Evolutionary conservation across 345 rosid genomes (phyloP), one percentile per base, ranked within the genome.

Genomic region (Eucalyptus urophylla): DNA sequence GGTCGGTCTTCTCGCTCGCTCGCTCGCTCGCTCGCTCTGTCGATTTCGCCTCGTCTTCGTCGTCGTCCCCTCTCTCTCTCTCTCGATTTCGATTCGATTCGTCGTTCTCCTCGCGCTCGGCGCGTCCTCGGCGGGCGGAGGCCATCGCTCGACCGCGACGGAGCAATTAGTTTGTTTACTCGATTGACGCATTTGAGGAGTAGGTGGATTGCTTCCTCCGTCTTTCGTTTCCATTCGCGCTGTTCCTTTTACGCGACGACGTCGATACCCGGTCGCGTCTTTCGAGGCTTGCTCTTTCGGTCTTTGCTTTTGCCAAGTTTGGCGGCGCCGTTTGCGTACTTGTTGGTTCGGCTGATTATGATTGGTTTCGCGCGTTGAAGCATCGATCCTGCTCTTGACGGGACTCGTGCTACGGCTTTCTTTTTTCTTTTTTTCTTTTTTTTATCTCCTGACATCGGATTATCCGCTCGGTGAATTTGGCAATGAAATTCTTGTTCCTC

Each of bases 1-100:
- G 94, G 97, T 94, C 88, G 51, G 89, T 49, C 37, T 14, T 37
- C 37, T 81, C 45, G 37, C 49, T n/a, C 44, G 43, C 29, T 54
- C 44, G 43, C 29, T 54, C n/a, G 11, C 47, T n/a, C 29, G 8
- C 45, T 25, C 62, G 37, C 37, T 33, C 37, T 62, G 37, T 58
- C 27, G 25, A 10, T 87, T 14, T 14, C 19, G 14, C 86, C 50
- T 45, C 47, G 47, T 45, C 47, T 45, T 45, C 47, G 47, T 8
- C 47, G 47, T 45, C 47, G 47, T 45, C 47, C 31, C 1, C 10
- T 83, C 29, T 44, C 49, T 43, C 49, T 43, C 83, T 83, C 53
- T 49, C n/a, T 50, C 86, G n/a, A 33, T 86, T 14, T 47, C 33
- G 37, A 29, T n/a, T 45, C 17, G 76, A n/a, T 17, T 65, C 37